Percentiles rank a stretch among this genome's conserved stretches.
These are phyloP conservation scores for Trametes punicea DNA, from an alignment of 768 basidiomycete genomes.

Conservation along the genomic window DNA sequence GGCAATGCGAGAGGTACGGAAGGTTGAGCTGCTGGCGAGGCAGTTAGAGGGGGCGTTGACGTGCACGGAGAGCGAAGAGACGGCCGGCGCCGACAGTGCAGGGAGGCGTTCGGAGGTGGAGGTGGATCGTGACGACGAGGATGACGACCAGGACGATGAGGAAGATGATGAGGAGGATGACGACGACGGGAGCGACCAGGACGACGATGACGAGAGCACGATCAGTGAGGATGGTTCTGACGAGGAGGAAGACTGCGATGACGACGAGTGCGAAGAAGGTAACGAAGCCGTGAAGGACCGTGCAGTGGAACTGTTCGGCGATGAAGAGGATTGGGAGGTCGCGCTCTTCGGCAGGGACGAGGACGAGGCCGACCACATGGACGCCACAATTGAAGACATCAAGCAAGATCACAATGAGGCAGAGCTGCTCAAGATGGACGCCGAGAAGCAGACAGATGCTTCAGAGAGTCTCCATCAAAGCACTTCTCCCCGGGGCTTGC, in stretches of 20 bases:
- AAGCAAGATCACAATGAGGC: too few relatives aligned
- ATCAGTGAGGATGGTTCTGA: neutral
- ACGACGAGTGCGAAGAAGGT: neutral
- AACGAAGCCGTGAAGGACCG: neutral
- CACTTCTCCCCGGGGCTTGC: neutral
- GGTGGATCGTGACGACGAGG: neutral
- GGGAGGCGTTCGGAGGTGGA: too few relatives aligned
- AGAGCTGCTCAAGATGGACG: too few relatives aligned
- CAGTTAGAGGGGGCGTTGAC: slow-evolving; percentile 3
- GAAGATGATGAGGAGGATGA: neutral
- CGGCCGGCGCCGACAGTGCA: neutral
- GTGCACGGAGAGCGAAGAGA: neutral
- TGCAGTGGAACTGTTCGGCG: neutral
- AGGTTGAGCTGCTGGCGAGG: slow-evolving; percentile 1
- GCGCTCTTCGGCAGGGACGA: slow-evolving; percentile 5
- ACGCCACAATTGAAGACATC: too few relatives aligned
- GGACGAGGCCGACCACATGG: slow-evolving; percentile 4
- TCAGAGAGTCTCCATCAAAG: neutral
- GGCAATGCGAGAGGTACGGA: slow-evolving; percentile 4
- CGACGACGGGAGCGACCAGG: neutral
- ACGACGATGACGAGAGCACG: neutral
- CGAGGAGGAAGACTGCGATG: neutral
- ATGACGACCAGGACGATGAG: neutral
- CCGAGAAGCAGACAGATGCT: too few relatives aligned
- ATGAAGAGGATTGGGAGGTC: neutral